These are phyloP conservation scores for Stagonosporopsis rhizophila DNA, from an alignment of 2,329 filamentous ascomycete species.

Conservation along the genomic window DNA sequence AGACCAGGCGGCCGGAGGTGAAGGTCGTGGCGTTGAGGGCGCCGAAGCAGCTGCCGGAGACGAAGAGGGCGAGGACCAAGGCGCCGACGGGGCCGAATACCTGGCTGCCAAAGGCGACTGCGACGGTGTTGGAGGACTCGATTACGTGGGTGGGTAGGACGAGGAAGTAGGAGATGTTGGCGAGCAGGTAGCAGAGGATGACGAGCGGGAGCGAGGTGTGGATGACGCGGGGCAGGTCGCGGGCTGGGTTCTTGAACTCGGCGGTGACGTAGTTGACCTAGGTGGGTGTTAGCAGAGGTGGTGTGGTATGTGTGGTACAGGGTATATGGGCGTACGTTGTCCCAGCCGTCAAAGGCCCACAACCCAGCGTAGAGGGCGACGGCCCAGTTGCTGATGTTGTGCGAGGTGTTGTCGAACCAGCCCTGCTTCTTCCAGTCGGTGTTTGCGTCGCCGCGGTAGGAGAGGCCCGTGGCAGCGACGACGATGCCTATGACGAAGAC, in stretches of 20 bases:
- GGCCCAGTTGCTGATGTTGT: conserved; percentile 84
- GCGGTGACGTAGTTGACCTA: conserved; percentile 97
- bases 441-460: conserved; percentile 76
- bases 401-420: conserved; percentile 89
- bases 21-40: conserved; percentile 94
- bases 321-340: conserved; percentile 75
- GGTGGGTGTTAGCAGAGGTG: conserved; percentile 22
- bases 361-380: conserved; percentile 93
- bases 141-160: conserved; percentile 83
- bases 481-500: conserved; percentile 89
- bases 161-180: conserved; percentile 93
- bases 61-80: conserved; percentile 84
- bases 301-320: neutral
- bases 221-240: conserved; percentile 91
- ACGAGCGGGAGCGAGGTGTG: conserved; percentile 96
- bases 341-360: conserved; percentile 99
- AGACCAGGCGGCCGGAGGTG: conserved; percentile 88
- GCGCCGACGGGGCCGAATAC: conserved; percentile 87
- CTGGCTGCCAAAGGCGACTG: conserved; percentile 87
- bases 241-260: conserved; percentile 89
- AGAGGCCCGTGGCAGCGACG: conserved; percentile 85
- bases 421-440: conserved; percentile 84
- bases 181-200: conserved; percentile 86
- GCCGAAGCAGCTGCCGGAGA: conserved; percentile 91
- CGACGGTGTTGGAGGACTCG: conserved; percentile 91